Evolutionary conservation across 495 filamentous ascomycete genomes (phyloP).

Genomic region (Collariella sp.): DNA sequence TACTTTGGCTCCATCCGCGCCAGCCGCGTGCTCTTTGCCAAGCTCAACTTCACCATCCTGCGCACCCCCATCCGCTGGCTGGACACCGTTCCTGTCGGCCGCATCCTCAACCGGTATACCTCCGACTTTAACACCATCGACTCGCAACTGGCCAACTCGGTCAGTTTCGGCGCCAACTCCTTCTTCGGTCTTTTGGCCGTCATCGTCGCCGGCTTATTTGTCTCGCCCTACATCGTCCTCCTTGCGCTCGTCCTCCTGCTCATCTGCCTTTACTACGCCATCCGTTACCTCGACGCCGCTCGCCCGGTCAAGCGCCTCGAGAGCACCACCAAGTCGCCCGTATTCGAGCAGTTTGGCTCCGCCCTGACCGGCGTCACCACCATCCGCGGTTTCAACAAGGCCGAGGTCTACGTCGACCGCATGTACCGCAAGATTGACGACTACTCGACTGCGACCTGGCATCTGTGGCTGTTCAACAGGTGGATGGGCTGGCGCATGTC

Average conservation of each 20-base stretch:
- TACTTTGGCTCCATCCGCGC: conserved; percentile 53
- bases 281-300: conserved; percentile 57
- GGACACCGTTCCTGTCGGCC: conserved; percentile 71
- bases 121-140: conserved; percentile 69
- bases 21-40: conserved; percentile 55
- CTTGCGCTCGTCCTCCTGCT: conserved; percentile 45
- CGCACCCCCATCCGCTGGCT: conserved; percentile 67
- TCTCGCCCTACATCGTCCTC: conserved; percentile 55
- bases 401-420: conserved; percentile 51
- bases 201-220: conserved; percentile 50
- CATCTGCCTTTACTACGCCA: conserved; percentile 49
- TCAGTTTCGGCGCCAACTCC: conserved; percentile 48
- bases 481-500: conserved; percentile 70
- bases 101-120: conserved; percentile 73
- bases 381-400: conserved; percentile 64
- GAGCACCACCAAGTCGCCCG: conserved; percentile 60
- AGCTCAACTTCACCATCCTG: conserved; percentile 55
- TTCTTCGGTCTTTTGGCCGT: conserved; percentile 49
- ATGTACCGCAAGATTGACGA: conserved; percentile 62
- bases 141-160: conserved; percentile 50
- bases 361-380: conserved; percentile 63
- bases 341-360: conserved; percentile 69
- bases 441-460: conserved; percentile 53
- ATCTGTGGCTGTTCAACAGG: conserved; percentile 61
- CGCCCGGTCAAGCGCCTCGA: conserved; percentile 71